Evolutionary conservation across 495 filamentous ascomycete species (phyloP), one percentile per base, ranked within the genome.

Genomic region (Annulohypoxylon nitens): DNA sequence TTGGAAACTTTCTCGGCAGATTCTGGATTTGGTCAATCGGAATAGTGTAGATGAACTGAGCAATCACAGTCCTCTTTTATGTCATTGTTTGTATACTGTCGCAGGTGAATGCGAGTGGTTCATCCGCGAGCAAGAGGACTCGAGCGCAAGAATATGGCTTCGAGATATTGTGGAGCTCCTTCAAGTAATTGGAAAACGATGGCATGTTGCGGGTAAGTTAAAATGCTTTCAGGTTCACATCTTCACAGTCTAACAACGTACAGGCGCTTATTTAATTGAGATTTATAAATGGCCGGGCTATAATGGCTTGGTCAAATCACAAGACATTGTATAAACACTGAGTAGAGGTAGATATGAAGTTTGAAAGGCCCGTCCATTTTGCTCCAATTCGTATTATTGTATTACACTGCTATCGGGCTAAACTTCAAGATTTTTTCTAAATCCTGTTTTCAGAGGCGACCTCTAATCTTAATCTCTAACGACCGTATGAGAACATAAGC

Each of bases 401-500:
- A 39, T 39, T 12, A 6, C 12, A 3, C 8, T 11, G 12, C 30
- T 30, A 30, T 2, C 3, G 30, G 30, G 30, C 30, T 30, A 30
- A 6, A 6, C 30, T 30, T 30, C 30, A 30, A 3, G 1, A 3
- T 30, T 3, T 30, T 5, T 14, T 16, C 30, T 43, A 10, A 45
- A 48, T 36, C 16, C 4, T 9, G 12, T 14, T 20, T 39, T 72
- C 55, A 75, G 26, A 71, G 59, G 16, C 71, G 71, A 0, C 71
- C 75, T 26, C 69, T 43, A 36, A 73, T 61, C 55, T 65, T 76
- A 54, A 78, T 68, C 30, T 80, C 78, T 16, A 75, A 30, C 45
- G 69, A 61, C 12, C 78, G 70, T 23, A 80, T 69, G 14, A 75
- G 75, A 7, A 77, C n/a, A 43, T 86, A 86, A 20, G 83, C 70